Percentiles rank a stretch among this genome's conserved stretches.
Evolutionary conservation across 257 asterid species (phyloP).

Genomic region (Dorcoceras hygrometricum): DNA sequence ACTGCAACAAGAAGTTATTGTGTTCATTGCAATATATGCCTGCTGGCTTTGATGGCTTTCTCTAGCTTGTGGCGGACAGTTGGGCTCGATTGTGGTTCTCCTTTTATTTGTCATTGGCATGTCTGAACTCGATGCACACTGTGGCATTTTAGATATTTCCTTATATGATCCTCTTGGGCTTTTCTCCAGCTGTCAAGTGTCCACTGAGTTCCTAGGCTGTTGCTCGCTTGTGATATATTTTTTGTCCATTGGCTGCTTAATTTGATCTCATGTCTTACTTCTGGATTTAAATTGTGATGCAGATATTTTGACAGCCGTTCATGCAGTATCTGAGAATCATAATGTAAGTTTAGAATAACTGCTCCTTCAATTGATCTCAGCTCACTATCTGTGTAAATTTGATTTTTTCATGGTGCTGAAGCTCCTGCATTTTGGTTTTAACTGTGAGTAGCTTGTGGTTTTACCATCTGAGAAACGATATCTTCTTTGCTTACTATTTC

Average conservation of each 20-base stretch:
- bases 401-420: constrained; percentile 4
- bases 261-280: constrained; percentile 20
- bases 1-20: constrained; percentile 3
- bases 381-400: constrained; percentile 9
- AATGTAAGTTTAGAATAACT: constrained; percentile 58
- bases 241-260: constrained; percentile 13
- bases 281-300: constrained; percentile 33
- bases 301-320: constrained; percentile 76
- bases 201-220: neutral
- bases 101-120: neutral
- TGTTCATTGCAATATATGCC: constrained; percentile 13
- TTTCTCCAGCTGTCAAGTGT: constrained; percentile 19
- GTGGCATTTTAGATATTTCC: constrained; percentile 17
- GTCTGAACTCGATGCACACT: constrained; percentile 13
- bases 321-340: constrained; percentile 67
- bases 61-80: constrained; percentile 1
- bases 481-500: neutral
- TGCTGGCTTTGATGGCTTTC: constrained; percentile 16
- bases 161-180: constrained; percentile 16
- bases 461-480: neutral
- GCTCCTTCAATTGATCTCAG: constrained; percentile 11
- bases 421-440: constrained; percentile 1
- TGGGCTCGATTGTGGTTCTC: constrained; percentile 22
- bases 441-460: constrained; percentile 15
- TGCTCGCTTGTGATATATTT: neutral